phyloP scores from a whole-genome alignment of 2,329 filamentous ascomycete species.

The Aureobasidium namibiae region DNA sequence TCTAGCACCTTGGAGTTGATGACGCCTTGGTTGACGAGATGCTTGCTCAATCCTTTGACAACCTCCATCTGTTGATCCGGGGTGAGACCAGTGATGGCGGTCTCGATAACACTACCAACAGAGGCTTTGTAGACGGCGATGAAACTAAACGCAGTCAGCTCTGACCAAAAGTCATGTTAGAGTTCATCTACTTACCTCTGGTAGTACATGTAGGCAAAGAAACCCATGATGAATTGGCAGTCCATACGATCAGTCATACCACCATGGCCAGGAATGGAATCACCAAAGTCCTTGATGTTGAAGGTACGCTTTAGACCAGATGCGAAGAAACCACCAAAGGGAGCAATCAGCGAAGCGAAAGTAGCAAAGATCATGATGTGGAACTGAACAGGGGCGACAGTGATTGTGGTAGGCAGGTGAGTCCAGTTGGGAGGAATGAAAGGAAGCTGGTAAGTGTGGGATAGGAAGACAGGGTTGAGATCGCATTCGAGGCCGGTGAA shows the following conservation, averaged over 20 bases:
- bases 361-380: constrained; percentile 85
- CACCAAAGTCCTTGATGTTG: constrained; percentile 99
- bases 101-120: constrained; percentile 81
- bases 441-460: constrained; percentile 63
- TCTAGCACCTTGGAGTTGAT: constrained; percentile 45
- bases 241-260: constrained; percentile 99
- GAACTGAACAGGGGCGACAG: constrained; percentile 80
- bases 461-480: constrained; percentile 83
- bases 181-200: constrained; percentile 38
- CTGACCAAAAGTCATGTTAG: too few species aligned
- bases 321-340: constrained; percentile 97
- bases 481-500: constrained; percentile 84
- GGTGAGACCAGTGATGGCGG: constrained; percentile 80
- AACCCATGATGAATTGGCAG: constrained; percentile 99
- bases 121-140: constrained; percentile 81
- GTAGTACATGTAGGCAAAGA: constrained; percentile 98
- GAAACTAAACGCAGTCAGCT: constrained; percentile 50
- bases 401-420: constrained; percentile 63
- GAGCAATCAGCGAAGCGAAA: constrained; percentile 92
- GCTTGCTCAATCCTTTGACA: constrained; percentile 53
- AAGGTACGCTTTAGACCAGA: constrained; percentile 96
- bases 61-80: constrained; percentile 84
- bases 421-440: constrained; percentile 52
- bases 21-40: constrained; percentile 55
- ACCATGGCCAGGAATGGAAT: constrained; percentile 94